Evolutionary conservation across 768 basidiomycete genomes (phyloP), one percentile per base, ranked within the genome.

Genomic region (Filobasidium floriforme): DNA sequence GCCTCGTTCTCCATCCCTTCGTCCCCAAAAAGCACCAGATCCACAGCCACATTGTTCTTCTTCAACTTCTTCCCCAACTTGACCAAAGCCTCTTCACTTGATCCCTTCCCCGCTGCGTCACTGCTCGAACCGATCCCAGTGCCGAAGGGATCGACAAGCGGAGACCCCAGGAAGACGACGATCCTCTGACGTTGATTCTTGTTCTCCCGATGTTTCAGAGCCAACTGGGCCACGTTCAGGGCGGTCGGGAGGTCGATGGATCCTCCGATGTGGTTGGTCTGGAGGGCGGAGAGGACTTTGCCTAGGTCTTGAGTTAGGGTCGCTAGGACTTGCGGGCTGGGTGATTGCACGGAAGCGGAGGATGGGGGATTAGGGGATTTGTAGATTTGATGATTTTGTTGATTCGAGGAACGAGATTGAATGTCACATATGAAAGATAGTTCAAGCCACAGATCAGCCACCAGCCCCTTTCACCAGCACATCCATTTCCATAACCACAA

Each of bases 41-140:
- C 96, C 28, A 98, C 84, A 1, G 93, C 90, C 51, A 99, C 92
- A 73, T 97, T 99, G 79, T 98, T 98, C 87, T 99, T 99, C 84
- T 97, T 97, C 68, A 99, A 83, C 79, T 92, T 96, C 83, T 93
- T 96, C 11, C 93, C 96, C 41, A 99, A 84, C 76, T 87, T 88
- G 71, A 89, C 81, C 84, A 93, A 87, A 29, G 83, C 82, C 71
- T 88, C 86, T 75, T 90, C 89, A 66, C 89, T 87, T 12, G 87
- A 85, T 9, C 82, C 86, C 15, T 24, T 43, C 3, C 1, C 12
- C 7, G 32, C 40, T 3, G 29, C 7, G 1, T 7, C 44, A 22
- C 57, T 41, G 18, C 57, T 19, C 44, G 40, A 18, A 3, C 32
- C 32, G 32, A 37, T 9, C 3, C 24, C 24, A 54, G 22, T 22